Conservation (phyloP, 2,329 filamentous ascomycete species). For the Fusarium sp. region DNA sequence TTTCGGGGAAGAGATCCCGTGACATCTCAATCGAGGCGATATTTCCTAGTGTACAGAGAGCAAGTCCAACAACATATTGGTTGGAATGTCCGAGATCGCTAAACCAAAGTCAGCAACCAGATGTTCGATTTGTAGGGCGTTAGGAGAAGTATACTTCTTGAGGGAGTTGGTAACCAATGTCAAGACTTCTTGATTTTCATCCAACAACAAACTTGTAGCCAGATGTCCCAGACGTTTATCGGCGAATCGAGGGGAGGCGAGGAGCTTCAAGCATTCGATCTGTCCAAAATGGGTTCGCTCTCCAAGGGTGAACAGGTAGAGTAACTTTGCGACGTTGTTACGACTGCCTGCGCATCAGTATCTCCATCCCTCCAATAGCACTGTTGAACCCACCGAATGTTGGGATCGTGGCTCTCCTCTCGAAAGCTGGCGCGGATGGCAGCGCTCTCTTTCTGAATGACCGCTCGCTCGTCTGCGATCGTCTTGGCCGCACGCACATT, state of each 20-base stretch:
- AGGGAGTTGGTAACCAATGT: conserved; percentile 97
- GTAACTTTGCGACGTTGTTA: conserved; percentile 98
- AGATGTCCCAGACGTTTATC: conserved; percentile 97
- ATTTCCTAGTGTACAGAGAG: conserved; percentile 95
- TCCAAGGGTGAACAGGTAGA: conserved; percentile 97
- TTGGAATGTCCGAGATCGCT: conserved; percentile 97
- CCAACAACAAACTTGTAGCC: conserved; percentile 93
- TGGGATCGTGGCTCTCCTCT: conserved; percentile 93
- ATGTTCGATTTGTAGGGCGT: neutral
- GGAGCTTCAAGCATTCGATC: conserved; percentile 97
- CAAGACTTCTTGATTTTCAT: conserved; percentile 98
- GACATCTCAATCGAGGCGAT: conserved; percentile 99
- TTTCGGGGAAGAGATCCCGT: conserved; percentile 93
- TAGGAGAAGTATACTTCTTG: conserved; percentile 77
- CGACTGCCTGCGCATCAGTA: conserved; percentile 66
- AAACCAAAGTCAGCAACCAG: conserved; percentile 26
- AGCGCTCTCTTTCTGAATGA: conserved; percentile 98
- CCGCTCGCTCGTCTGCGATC: conserved; percentile 96
- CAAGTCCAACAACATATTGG: conserved; percentile 97
- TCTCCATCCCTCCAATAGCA: neutral
- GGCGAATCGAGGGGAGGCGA: conserved; percentile 95
- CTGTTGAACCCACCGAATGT: conserved; percentile 75
- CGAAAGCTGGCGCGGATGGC: conserved; percentile 97
- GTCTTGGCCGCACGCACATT: conserved; percentile 99
- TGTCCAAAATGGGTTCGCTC: conserved; percentile 98